A percentile compares a stretch with the other conserved stretches of the same genome.
Evolutionary conservation across 148 eudicot genomes (phyloP).

Genomic region (Rhododendron simsii): DNA sequence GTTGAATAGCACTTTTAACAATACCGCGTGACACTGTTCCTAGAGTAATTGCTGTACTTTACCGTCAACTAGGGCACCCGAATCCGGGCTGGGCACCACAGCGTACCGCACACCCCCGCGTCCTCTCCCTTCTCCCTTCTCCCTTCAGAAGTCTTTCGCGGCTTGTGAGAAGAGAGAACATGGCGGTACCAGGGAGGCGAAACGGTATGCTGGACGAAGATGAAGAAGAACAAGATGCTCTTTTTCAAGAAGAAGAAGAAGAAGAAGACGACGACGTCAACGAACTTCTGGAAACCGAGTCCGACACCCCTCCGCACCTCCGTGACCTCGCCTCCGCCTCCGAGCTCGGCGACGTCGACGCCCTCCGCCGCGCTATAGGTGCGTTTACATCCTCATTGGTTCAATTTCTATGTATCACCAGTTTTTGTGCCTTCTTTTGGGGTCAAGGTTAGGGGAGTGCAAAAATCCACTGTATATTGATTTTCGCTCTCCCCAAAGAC

Average conservation of each 20-base stretch:
- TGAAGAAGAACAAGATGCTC: neutral
- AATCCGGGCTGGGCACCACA: neutral
- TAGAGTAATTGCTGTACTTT: no score
- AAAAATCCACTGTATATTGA: no score
- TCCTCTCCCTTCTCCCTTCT: neutral
- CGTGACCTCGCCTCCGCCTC: neutral
- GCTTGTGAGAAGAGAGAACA: neutral
- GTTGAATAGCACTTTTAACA: no score
- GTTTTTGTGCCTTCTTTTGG: neutral
- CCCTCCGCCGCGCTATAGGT: neutral
- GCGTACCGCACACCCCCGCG: neutral
- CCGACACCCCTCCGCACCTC: slow-evolving; percentile 2
- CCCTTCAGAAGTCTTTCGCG: neutral
- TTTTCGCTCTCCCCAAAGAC: no score
- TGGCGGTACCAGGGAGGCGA: neutral
- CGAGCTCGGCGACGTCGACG: neutral
- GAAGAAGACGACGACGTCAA: neutral
- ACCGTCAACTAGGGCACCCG: neutral
- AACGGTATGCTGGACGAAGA: neutral
- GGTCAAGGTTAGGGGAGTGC: neutral
- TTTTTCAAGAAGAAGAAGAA: neutral
- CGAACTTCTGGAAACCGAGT: neutral
- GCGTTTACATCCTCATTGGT: neutral
- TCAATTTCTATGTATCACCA: neutral
- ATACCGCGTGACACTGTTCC: no score